Base-by-base conservation (phyloP, 1,284 basidiomycete genomes). In the Ceratobasidium sp. region DNA sequence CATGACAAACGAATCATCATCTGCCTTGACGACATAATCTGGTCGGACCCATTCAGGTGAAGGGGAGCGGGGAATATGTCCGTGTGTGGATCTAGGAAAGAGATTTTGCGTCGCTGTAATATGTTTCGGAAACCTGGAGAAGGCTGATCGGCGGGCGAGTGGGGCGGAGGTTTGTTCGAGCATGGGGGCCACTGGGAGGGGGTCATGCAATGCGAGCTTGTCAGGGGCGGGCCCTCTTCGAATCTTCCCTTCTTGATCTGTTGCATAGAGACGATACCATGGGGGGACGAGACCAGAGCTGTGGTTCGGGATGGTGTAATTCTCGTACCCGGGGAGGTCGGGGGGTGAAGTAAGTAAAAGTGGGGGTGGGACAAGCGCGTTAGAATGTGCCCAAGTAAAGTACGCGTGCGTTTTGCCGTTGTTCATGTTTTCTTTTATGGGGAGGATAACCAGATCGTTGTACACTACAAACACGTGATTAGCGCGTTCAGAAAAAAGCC, bases 1-100 rank as follows among this genome's bases (percentile, higher is more conserved):
- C 88, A 97, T 96, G 74, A 98, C 88, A 80, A 98, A 97, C 13
- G 94, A 89, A 81, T 98, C 96, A 79, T 98, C 96, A 81, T 98
- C 96, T 0, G 92, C 93, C 83, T 98, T 98, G 78, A 92, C 88
- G 48, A 98, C 89, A 79, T 90, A 98, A 80, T 97, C 93, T 9
- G 95, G 94, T 49, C 89, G 86, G 11, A 92, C 89, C 92, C 92
- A 94, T 9, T 75, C 62, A 54, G 61, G 34, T n/a, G 72, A 22
- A 0, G 62, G 24, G 46, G 79, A 79, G 29, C 81, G 83, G 0
- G 84, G 81, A 24, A 79, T 81, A 62, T 85, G 82, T 78, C 91
- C 88, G 72, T 84, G 82, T 5, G 88, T 88, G 22, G 84, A 79
- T 31, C 83, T 79, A 24, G 91, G 86, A 79, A 14, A 37, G 48